Evolutionary conservation across 1,284 basidiomycete species (phyloP).

Genomic region (Cutaneotrichosporon cavernicola): DNA sequence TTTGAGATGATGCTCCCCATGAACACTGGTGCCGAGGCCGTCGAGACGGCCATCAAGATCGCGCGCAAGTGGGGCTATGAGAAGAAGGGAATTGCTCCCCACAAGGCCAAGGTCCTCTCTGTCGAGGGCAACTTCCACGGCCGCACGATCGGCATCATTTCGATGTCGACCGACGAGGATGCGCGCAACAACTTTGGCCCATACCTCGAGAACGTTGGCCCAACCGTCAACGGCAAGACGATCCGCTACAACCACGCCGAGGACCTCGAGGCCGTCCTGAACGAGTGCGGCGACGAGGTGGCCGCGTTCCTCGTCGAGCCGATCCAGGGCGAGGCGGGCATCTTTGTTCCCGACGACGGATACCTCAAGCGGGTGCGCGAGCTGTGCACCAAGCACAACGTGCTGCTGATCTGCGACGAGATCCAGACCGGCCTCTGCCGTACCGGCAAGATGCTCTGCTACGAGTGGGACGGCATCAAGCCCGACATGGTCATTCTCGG

Average conservation of each 20-base stretch:
- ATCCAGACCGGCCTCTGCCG: slow-evolving; percentile 74
- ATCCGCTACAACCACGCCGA: slow-evolving; percentile 81
- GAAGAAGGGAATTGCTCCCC: slow-evolving; percentile 78
- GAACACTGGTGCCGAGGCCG: slow-evolving; percentile 98
- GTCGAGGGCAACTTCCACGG: slow-evolving; percentile 95
- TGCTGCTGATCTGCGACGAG: slow-evolving; percentile 94
- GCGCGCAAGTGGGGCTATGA: slow-evolving; percentile 88
- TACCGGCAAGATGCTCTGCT: slow-evolving; percentile 63
- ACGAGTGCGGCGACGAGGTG: slow-evolving; percentile 76
- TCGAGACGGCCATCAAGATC: slow-evolving; percentile 79
- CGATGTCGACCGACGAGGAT: slow-evolving; percentile 95
- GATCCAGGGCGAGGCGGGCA: slow-evolving; percentile 97
- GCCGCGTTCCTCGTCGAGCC: slow-evolving; percentile 96
- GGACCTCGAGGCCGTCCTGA: slow-evolving; percentile 78
- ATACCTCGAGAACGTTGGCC: slow-evolving; percentile 81
- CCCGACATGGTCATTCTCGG: slow-evolving; percentile 93
- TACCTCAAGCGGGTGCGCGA: slow-evolving; percentile 76
- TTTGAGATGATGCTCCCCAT: slow-evolving; percentile 98
- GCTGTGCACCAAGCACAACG: slow-evolving; percentile 90
- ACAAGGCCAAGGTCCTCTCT: slow-evolving; percentile 82
- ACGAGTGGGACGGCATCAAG: slow-evolving; percentile 81
- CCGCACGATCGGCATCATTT: slow-evolving; percentile 82
- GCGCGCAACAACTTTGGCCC: slow-evolving; percentile 85
- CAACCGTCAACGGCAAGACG: slow-evolving; percentile 57
- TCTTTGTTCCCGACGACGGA: slow-evolving; percentile 86